These are phyloP conservation scores for Trichoderma sp. DNA, from an alignment of 2,329 filamentous ascomycete genomes.

Conservation along the genomic window DNA sequence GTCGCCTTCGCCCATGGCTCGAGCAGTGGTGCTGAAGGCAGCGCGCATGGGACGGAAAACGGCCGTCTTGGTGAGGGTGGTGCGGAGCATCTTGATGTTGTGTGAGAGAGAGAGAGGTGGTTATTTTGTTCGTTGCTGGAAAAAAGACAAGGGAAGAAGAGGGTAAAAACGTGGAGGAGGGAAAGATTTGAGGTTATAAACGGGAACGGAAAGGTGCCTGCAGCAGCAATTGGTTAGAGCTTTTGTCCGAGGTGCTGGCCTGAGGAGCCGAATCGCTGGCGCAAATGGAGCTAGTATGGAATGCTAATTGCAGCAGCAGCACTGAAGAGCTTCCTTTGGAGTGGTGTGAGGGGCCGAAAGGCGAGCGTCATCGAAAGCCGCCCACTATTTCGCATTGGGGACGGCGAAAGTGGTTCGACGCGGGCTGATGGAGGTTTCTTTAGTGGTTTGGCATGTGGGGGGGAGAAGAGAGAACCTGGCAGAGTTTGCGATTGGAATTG, in stretches of 20 bases:
- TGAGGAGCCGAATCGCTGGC: conserved; percentile 5
- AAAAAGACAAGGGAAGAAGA: conserved; percentile 18
- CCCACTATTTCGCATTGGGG: background rate
- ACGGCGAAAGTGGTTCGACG: background rate
- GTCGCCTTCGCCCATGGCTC: conserved; percentile 70
- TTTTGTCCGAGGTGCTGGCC: background rate
- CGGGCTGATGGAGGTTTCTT: background rate
- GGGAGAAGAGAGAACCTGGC: background rate
- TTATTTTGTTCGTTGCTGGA: background rate
- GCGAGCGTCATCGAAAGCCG: background rate
- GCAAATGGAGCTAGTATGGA: background rate
- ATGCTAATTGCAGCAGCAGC: background rate
- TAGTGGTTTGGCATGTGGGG: background rate
- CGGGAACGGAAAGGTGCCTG: background rate
- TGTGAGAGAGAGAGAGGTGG: background rate
- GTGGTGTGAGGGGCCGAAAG: conserved; percentile 1
- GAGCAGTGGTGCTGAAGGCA: conserved; percentile 64
- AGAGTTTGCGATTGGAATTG: background rate
- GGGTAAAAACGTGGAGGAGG: conserved; percentile 17
- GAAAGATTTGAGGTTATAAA: conserved; percentile 8
- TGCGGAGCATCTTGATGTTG: conserved; percentile 63
- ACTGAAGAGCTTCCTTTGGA: background rate
- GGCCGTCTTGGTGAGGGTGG: conserved; percentile 58
- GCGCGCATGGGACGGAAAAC: conserved; percentile 55
- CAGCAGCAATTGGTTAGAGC: conserved; percentile 18